Percentiles rank a stretch among this genome's conserved stretches.
phyloP scores from a whole-genome alignment of 257 asterid genomes.

The Dorcoceras hygrometricum region DNA sequence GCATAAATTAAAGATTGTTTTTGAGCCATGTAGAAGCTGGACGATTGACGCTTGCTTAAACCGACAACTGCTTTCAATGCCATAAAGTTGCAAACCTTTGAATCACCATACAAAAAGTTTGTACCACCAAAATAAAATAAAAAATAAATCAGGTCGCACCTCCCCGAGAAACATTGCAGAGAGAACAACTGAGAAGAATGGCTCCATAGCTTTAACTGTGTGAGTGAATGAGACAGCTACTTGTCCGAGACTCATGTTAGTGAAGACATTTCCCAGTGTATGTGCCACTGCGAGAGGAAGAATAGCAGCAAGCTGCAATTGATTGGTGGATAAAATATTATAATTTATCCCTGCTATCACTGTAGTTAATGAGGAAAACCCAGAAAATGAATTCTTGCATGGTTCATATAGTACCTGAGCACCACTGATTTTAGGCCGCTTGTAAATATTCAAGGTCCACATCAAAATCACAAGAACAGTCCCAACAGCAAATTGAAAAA shows the following conservation, averaged over 20 bases:
- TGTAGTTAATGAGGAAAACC: slow-evolving; percentile 2
- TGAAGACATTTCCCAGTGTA: slow-evolving; percentile 86
- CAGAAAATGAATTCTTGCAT: background rate
- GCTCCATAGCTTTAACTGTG: slow-evolving; percentile 98
- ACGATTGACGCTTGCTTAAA: background rate
- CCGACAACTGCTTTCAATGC: background rate
- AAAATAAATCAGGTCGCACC: slow-evolving; percentile 37
- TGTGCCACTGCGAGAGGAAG: slow-evolving; percentile 90
- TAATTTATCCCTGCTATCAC: background rate
- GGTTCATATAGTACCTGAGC: slow-evolving; percentile 54
- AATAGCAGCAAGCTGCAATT: slow-evolving; percentile 74
- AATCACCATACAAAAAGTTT: slow-evolving; percentile 9
- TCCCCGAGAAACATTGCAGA: slow-evolving; percentile 97
- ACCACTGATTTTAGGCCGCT: slow-evolving; percentile 75
- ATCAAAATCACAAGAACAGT: slow-evolving; percentile 53
- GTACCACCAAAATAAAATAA: slow-evolving; percentile 6
- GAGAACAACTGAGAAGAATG: slow-evolving; percentile 90
- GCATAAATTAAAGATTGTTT: background rate
- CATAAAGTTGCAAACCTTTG: slow-evolving; percentile 9
- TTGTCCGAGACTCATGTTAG: slow-evolving; percentile 97
- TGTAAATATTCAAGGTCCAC: slow-evolving; percentile 76
- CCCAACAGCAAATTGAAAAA: slow-evolving; percentile 75
- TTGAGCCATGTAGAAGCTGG: slow-evolving; percentile 9
- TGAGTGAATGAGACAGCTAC: slow-evolving; percentile 97
- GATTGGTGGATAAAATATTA: slow-evolving; percentile 18